Evolutionary conservation across 2,329 filamentous ascomycete species (phyloP).

Genomic region (Cercospora beticola): DNA sequence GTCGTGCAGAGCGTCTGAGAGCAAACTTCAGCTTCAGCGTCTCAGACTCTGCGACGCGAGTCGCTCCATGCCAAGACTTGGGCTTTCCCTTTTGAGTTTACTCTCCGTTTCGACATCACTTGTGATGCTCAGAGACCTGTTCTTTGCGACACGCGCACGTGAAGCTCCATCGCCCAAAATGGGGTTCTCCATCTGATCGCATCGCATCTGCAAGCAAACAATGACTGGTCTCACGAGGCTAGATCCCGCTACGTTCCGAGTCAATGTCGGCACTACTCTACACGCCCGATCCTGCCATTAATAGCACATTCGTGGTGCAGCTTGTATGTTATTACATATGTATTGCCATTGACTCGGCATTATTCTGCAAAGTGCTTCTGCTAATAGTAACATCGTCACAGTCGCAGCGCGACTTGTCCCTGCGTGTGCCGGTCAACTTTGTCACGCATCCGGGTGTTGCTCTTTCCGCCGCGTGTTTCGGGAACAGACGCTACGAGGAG

Average conservation of each 20-base stretch:
- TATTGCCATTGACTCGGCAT: not conserved
- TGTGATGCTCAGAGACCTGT: not conserved
- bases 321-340: slow-evolving; percentile 2
- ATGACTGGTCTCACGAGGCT: not conserved
- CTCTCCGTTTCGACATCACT: not conserved
- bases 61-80: not conserved
- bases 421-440: slow-evolving; percentile 62
- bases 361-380: not conserved
- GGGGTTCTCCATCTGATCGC: not conserved
- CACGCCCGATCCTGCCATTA: slow-evolving; percentile 11
- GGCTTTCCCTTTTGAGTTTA: not conserved
- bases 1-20: not conserved
- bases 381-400: slow-evolving; percentile 32
- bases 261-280: slow-evolving; percentile 12
- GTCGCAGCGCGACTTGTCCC: slow-evolving; percentile 62
- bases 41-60: slow-evolving; percentile 1
- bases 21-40: not conserved
- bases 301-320: slow-evolving; percentile 9
- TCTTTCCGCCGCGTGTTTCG: slow-evolving; percentile 60
- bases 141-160: not conserved
- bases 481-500: slow-evolving; percentile 52
- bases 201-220: not conserved
- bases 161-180: not conserved
- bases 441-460: slow-evolving; percentile 59
- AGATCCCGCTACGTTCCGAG: not conserved